Evolutionary conservation across 768 basidiomycete genomes (phyloP).

Genomic region (Lenzites betulinus): DNA sequence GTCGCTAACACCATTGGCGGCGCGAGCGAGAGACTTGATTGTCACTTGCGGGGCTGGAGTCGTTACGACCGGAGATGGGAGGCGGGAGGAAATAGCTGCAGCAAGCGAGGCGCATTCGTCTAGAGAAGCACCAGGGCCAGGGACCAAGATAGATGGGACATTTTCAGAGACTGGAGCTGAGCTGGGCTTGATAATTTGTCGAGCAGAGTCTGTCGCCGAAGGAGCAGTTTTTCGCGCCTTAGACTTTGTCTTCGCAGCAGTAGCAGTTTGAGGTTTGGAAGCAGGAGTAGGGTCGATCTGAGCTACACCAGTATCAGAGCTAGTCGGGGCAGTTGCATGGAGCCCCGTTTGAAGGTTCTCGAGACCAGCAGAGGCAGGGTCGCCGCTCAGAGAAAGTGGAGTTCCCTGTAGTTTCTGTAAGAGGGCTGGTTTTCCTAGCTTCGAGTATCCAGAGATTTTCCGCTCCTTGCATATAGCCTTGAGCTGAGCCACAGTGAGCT

Average conservation of each 20-base stretch:
- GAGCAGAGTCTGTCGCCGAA: neutral
- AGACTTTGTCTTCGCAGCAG: neutral
- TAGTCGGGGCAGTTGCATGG: neutral
- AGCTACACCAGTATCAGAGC: neutral
- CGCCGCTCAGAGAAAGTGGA: neutral
- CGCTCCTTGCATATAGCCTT: constrained; percentile 69
- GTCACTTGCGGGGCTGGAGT: too few species aligned
- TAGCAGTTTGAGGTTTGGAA: neutral
- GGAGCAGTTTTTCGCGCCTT: neutral
- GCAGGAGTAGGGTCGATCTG: neutral
- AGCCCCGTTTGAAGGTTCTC: neutral
- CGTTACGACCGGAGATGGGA: too few species aligned
- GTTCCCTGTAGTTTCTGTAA: constrained; percentile 46
- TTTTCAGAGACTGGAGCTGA: neutral
- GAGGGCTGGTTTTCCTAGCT: constrained; percentile 59
- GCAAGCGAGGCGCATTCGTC: too few species aligned
- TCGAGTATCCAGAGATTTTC: constrained; percentile 65
- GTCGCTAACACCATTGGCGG: too few species aligned
- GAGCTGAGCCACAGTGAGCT: constrained; percentile 61
- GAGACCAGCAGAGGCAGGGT: neutral
- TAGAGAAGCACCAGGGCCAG: too few species aligned
- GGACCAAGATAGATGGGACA: neutral
- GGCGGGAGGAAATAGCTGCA: too few species aligned
- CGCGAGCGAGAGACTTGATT: too few species aligned
- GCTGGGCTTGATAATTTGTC: neutral